These are phyloP conservation scores for Macrolepiota fuliginosa DNA, from an alignment of 768 basidiomycete species.

Conservation along the genomic window DNA sequence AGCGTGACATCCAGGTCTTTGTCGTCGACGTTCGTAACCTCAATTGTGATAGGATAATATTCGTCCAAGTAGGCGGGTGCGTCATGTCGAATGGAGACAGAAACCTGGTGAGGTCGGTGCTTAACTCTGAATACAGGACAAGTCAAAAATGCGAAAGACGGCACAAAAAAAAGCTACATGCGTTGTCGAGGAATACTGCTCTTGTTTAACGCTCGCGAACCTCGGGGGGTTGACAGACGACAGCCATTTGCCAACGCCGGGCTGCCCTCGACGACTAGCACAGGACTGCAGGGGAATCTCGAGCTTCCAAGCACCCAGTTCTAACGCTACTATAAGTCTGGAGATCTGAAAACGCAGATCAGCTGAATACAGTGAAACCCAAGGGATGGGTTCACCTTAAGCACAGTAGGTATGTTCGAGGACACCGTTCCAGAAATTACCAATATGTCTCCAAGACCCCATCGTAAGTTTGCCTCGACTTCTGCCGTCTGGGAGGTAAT, in stretches of 20 bases:
- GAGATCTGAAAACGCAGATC: constrained; percentile 33
- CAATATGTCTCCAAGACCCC: constrained; percentile 50
- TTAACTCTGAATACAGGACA: constrained; percentile 43
- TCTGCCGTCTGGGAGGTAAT: not conserved
- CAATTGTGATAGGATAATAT: constrained; percentile 68
- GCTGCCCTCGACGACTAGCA: constrained; percentile 29
- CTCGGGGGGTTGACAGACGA: constrained; percentile 48
- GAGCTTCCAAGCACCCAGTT: constrained; percentile 65
- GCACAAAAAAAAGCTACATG: constrained; percentile 30
- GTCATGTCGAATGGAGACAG: constrained; percentile 53
- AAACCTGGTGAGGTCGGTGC: constrained; percentile 58
- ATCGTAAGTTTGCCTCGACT: constrained; percentile 46
- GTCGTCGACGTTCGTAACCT: constrained; percentile 71
- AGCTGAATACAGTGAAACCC: not conserved
- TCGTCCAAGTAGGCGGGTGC: constrained; percentile 81
- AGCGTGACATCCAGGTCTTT: constrained; percentile 64
- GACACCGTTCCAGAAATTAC: constrained; percentile 62
- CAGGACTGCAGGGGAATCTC: constrained; percentile 54
- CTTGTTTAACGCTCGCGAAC: constrained; percentile 51
- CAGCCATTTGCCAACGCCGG: constrained; percentile 50
- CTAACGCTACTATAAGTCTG: constrained; percentile 48
- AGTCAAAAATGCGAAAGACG: constrained; percentile 7
- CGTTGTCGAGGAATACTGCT: constrained; percentile 44
- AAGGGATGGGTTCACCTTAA: constrained; percentile 46
- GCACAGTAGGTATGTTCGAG: constrained; percentile 43